Percentiles rank a stretch among this genome's conserved stretches.
phyloP scores from a whole-genome alignment of 1,284 basidiomycete genomes.

The Boletus mariae region DNA sequence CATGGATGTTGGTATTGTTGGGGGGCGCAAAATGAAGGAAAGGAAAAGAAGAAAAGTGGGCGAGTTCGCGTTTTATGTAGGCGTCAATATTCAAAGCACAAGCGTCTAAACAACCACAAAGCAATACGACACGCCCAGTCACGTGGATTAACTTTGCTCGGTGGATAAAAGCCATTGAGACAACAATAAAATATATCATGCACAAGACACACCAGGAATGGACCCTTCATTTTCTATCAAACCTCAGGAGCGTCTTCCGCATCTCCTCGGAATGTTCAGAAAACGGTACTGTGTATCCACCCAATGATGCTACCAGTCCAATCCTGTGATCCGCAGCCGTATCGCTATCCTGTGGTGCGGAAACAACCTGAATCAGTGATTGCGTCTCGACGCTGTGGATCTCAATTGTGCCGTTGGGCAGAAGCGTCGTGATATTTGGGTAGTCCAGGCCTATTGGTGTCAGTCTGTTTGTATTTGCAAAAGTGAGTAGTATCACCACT shows the following conservation, averaged over 20 bases:
- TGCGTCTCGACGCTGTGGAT: conserved; percentile 81
- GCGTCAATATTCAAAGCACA: conserved; percentile 11
- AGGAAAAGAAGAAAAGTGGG: neutral
- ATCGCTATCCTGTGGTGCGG: conserved; percentile 39
- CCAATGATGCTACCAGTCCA: conserved; percentile 45
- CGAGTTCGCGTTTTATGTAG: conserved; percentile 7
- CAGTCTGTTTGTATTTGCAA: conserved; percentile 1
- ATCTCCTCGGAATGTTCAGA: conserved; percentile 56
- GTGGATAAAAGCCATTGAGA: conserved; percentile 3
- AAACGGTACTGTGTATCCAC: conserved; percentile 61
- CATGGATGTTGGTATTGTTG: conserved; percentile 6
- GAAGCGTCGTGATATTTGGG: conserved; percentile 73
- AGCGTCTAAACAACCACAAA: conserved; percentile 23
- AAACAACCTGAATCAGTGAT: conserved; percentile 66
- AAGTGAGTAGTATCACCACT: conserved; percentile 30
- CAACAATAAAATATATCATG: conserved; percentile 18
- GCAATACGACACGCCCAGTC: conserved; percentile 18
- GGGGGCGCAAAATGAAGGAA: neutral
- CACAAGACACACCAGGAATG: conserved; percentile 25
- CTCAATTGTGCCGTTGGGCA: conserved; percentile 76
- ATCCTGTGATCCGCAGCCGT: conserved; percentile 29
- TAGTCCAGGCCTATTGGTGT: conserved; percentile 66
- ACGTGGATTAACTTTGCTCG: conserved; percentile 23
- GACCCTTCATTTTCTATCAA: conserved; percentile 20
- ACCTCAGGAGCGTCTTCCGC: conserved; percentile 33